Percentiles rank a stretch among this genome's conserved stretches.
Conservation (phyloP, 495 filamentous ascomycete genomes). For the Massariosphaeria phaeospora region DNA sequence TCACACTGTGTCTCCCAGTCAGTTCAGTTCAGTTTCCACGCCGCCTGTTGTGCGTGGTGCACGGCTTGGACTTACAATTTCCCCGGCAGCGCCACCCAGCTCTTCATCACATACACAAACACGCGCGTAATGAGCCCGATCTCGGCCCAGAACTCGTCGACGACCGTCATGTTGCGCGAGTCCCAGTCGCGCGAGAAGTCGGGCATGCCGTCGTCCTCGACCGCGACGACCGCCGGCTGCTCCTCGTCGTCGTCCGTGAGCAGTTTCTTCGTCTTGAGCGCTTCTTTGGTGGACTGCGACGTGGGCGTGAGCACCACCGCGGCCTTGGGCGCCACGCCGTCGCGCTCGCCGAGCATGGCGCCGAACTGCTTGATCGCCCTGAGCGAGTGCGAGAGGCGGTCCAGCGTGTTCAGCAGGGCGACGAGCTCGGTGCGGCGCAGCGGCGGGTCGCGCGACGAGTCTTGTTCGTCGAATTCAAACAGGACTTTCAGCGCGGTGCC, state of each 20-base stretch:
- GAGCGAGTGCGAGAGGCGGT: conserved; percentile 73
- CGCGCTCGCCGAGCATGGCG: conserved; percentile 56
- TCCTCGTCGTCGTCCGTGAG: conserved; percentile 34
- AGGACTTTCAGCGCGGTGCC: conserved; percentile 92
- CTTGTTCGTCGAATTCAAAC: conserved; percentile 86
- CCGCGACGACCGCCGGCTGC: conserved; percentile 27
- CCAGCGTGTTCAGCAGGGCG: conserved; percentile 88
- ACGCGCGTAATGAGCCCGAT: conserved; percentile 56
- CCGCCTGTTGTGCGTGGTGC: not conserved
- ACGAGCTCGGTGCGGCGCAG: conserved; percentile 88
- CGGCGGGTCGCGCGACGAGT: conserved; percentile 61
- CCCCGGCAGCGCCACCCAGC: conserved; percentile 64
- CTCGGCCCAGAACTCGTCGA: conserved; percentile 62
- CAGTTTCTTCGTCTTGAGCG: conserved; percentile 16
- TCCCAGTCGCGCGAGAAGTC: conserved; percentile 35
- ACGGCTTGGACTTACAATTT: conserved; percentile 58
- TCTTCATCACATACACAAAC: conserved; percentile 58
- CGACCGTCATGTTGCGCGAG: conserved; percentile 42
- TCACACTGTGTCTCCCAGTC: conserved; percentile 45
- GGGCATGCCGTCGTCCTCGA: conserved; percentile 41
- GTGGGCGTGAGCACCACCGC: conserved; percentile 37
- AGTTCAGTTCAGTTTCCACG: not conserved
- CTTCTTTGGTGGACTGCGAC: conserved; percentile 1
- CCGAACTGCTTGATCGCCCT: conserved; percentile 70
- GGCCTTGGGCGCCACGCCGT: conserved; percentile 40